phyloP scores from a whole-genome alignment of 495 filamentous ascomycete species.

The Glutinoglossum americanum region DNA sequence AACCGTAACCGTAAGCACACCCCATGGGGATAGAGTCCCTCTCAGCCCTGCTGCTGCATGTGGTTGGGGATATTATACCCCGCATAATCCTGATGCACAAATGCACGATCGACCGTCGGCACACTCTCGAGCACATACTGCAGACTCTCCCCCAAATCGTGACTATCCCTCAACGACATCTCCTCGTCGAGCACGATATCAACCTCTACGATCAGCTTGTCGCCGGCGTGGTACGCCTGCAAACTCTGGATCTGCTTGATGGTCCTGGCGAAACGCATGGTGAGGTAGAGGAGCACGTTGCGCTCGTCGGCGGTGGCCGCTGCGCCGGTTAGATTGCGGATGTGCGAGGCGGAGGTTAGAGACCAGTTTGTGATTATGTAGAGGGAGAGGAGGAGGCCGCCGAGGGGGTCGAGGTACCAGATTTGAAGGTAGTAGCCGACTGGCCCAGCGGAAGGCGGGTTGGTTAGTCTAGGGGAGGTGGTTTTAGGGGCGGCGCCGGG shows the following conservation, averaged over 20 bases:
- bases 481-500: neutral
- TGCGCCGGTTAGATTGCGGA: constrained; percentile 62
- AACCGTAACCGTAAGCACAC: too few relatives aligned
- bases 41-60: constrained; percentile 63
- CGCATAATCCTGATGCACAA: constrained; percentile 70
- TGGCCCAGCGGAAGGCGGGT: constrained; percentile 7
- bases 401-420: constrained; percentile 76
- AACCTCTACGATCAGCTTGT: constrained; percentile 73
- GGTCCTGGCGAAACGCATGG: constrained; percentile 81
- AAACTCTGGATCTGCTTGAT: constrained; percentile 77
- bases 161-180: constrained; percentile 60
- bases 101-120: constrained; percentile 45
- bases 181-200: constrained; percentile 64
- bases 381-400: constrained; percentile 57
- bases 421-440: constrained; percentile 54
- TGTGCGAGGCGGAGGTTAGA: constrained; percentile 51
- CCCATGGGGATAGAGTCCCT: too few relatives aligned
- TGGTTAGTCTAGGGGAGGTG: neutral
- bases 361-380: constrained; percentile 81
- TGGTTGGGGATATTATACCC: constrained; percentile 68
- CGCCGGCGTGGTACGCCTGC: constrained; percentile 74
- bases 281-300: constrained; percentile 73
- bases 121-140: constrained; percentile 83
- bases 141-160: constrained; percentile 74
- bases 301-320: constrained; percentile 61